phyloP scores from a whole-genome alignment of 1,284 basidiomycete genomes.

The Binderoboletus segoi region DNA sequence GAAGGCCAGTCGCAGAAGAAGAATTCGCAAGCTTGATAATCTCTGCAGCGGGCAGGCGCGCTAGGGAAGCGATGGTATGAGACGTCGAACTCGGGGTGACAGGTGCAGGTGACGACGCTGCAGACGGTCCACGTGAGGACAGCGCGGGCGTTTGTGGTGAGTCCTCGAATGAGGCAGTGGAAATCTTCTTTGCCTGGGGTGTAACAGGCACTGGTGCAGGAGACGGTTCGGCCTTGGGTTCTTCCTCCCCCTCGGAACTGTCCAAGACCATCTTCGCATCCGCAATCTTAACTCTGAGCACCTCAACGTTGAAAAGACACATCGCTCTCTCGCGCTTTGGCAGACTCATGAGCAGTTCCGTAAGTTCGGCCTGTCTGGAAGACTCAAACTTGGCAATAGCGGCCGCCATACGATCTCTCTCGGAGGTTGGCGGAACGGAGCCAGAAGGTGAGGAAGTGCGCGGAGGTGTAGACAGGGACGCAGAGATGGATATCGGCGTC shows the following conservation, averaged over 20 bases:
- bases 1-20: constrained; percentile 58
- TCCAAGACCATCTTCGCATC: constrained; percentile 84
- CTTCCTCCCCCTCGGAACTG: constrained; percentile 61
- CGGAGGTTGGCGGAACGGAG: constrained; percentile 68
- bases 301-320: constrained; percentile 86
- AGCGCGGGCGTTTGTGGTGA: constrained; percentile 73
- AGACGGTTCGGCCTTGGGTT: constrained; percentile 32
- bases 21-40: constrained; percentile 65
- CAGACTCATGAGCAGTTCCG: constrained; percentile 80
- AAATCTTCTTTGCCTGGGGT: constrained; percentile 61
- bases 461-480: constrained; percentile 73
- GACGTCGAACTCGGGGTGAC: constrained; percentile 47
- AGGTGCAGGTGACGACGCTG: constrained; percentile 67
- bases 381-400: constrained; percentile 69
- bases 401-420: constrained; percentile 72
- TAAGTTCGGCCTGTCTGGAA: constrained; percentile 57
- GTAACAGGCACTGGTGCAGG: constrained; percentile 46
- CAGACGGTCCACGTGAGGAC: constrained; percentile 70
- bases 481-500: constrained; percentile 75
- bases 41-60: constrained; percentile 68
- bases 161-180: constrained; percentile 42
- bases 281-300: constrained; percentile 74
- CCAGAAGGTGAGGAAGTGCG: constrained; percentile 80
- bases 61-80: constrained; percentile 61
- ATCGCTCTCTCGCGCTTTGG: constrained; percentile 87